Evolutionary conservation across 2,329 filamentous ascomycete species (phyloP), one percentile per base, ranked within the genome.

Genomic region (Stachybotrys echinatus): DNA sequence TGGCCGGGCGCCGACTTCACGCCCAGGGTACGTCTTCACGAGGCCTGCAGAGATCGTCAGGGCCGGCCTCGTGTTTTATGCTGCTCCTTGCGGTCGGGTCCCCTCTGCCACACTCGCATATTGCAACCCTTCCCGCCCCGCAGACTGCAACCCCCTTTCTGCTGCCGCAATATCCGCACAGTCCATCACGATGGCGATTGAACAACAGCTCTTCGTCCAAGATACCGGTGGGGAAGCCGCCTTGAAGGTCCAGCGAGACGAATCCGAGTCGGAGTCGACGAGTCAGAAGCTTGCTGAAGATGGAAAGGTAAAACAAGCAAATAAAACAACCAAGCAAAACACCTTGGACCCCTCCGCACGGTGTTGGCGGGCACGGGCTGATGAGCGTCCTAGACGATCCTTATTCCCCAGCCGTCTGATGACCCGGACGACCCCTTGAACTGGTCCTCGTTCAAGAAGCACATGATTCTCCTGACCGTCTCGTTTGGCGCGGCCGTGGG

Each of bases 391-490:
- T 6, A 56, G 50, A 58, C 54, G 4, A 45, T 58, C 2, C 51
- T 59, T 19, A 42, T 58, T 6, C 56, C 57, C 5, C 53, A 59
- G 22, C 57, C 56, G 2, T 48, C 53, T 3, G 49, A 53, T 19
- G 51, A 58, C 23, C 48, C 42, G 0, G 38, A 22, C 6, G 56
- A 58, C 23, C 57, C 55, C 3, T 48, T 59, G 4, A 59, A 59
- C 46, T 59, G 57, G 56, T 49, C 53, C 2, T 52, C 50, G 1
- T 46, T 45, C 37, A 59, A 57, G 47, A 59, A 59, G 23, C 54
- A 57, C n/a, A 48, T 51, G 5, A 54, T 57, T 27, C 50, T 59
- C 12, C 38, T 57, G n/a, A 50, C 51, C 2, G 45, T 57, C 2
- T 51, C 52, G 4, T 59, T 48, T 48, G 54, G 48, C 8, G 57